Evolutionary conservation across 495 filamentous ascomycete genomes (phyloP).

Genomic region (Podospora bellae-mahoneyi): DNA sequence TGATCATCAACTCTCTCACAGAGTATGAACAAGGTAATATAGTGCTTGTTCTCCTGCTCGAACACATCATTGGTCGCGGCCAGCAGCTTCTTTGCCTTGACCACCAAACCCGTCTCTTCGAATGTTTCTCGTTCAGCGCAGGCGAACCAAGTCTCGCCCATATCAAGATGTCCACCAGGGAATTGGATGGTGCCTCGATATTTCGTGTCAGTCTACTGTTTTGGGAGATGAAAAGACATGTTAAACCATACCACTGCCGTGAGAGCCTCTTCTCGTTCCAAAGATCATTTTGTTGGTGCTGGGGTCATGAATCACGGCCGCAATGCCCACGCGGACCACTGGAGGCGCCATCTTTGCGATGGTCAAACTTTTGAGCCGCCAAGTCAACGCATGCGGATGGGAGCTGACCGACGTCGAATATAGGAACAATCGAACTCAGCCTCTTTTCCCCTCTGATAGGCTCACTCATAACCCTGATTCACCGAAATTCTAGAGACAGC

Average conservation of each 20-base stretch:
- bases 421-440: too few relatives aligned
- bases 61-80: constrained; percentile 62
- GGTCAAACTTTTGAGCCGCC: too few relatives aligned
- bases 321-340: constrained; percentile 39
- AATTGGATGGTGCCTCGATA: constrained; percentile 55
- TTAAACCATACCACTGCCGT: constrained; percentile 25
- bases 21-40: constrained; percentile 61
- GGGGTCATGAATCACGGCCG: constrained; percentile 35
- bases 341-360: constrained; percentile 23
- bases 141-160: constrained; percentile 53
- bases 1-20: constrained; percentile 44
- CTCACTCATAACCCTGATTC: too few relatives aligned
- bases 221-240: background rate
- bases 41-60: constrained; percentile 52
- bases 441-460: too few relatives aligned
- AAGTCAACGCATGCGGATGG: too few relatives aligned
- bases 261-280: constrained; percentile 41
- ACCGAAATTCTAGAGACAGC: too few relatives aligned
- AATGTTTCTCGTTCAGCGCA: constrained; percentile 63
- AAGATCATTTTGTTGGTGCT: constrained; percentile 36
- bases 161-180: constrained; percentile 70
- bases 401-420: too few relatives aligned
- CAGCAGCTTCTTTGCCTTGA: constrained; percentile 47
- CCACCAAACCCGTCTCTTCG: constrained; percentile 62
- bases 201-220: background rate